These are phyloP conservation scores for Trichoderma citrinoviride DNA, from an alignment of 2,329 filamentous ascomycete species.

Conservation along the genomic window DNA sequence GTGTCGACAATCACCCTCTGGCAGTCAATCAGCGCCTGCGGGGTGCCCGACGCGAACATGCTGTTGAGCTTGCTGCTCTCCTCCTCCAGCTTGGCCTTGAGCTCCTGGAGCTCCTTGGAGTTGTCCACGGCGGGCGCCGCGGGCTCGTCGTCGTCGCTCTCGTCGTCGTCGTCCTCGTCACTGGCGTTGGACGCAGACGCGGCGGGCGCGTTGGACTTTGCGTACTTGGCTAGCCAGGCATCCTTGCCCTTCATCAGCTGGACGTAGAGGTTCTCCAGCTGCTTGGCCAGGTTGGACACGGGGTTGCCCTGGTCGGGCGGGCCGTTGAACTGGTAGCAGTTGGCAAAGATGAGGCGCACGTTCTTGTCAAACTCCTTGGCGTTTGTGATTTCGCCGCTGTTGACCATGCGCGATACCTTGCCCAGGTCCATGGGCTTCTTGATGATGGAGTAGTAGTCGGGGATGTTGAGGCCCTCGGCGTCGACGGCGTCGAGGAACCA, in stretches of 20 bases:
- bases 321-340: conserved; percentile 88
- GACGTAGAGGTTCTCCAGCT: conserved; percentile 73
- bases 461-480: conserved; percentile 89
- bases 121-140: conserved; percentile 43
- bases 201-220: conserved; percentile 52
- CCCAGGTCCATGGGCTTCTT: conserved; percentile 95
- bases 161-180: conserved; percentile 70
- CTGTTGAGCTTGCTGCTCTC: conserved; percentile 59
- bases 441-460: conserved; percentile 87
- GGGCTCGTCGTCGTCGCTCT: conserved; percentile 54
- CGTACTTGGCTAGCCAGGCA: conserved; percentile 75
- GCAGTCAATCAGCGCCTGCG: conserved; percentile 53
- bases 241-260: conserved; percentile 74
- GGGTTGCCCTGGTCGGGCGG: conserved; percentile 58
- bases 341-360: conserved; percentile 77
- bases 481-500: conserved; percentile 86
- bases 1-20: conserved; percentile 61
- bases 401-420: conserved; percentile 76
- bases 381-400: conserved; percentile 73
- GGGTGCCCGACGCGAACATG: conserved; percentile 48
- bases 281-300: conserved; percentile 68
- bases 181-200: conserved; percentile 63
- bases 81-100: conserved; percentile 52
- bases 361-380: conserved; percentile 85
- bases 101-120: conserved; percentile 48